These are phyloP conservation scores for Erythrobasidium yunnanense DNA, from an alignment of 768 basidiomycete genomes.

Conservation along the genomic window DNA sequence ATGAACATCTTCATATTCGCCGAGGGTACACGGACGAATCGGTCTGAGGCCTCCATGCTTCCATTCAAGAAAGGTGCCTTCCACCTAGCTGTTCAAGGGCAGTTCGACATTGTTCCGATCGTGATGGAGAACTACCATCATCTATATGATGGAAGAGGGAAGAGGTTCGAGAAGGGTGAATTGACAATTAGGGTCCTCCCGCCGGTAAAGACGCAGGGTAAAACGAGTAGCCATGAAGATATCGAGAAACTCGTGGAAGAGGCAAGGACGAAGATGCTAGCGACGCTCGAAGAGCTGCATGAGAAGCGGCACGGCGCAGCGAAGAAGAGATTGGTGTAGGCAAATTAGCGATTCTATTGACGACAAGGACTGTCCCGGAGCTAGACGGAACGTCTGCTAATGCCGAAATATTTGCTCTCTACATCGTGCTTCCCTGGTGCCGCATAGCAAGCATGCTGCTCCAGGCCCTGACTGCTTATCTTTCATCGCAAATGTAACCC, in stretches of 20 bases:
- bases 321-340: not conserved
- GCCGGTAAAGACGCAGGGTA: not conserved
- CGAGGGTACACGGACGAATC: slow-evolving; percentile 79
- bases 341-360: too few relatives aligned
- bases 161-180: slow-evolving; percentile 56
- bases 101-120: slow-evolving; percentile 77
- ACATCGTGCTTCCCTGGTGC: too few relatives aligned
- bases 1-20: slow-evolving; percentile 77
- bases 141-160: slow-evolving; percentile 48
- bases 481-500: too few relatives aligned
- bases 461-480: too few relatives aligned
- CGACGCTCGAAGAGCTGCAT: not conserved
- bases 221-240: not conserved
- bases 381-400: too few relatives aligned
- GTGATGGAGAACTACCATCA: slow-evolving; percentile 89
- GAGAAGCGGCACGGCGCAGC: not conserved
- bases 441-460: too few relatives aligned
- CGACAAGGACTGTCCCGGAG: too few relatives aligned
- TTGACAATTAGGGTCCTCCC: slow-evolving; percentile 69
- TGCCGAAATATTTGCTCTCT: too few relatives aligned
- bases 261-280: not conserved
- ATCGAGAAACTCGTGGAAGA: not conserved
- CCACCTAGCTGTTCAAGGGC: slow-evolving; percentile 86
- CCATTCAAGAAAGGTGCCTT: slow-evolving; percentile 98
- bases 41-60: slow-evolving; percentile 56